Conservation (phyloP, 495 filamentous ascomycete species). For the Aspergillus wentii region DNA sequence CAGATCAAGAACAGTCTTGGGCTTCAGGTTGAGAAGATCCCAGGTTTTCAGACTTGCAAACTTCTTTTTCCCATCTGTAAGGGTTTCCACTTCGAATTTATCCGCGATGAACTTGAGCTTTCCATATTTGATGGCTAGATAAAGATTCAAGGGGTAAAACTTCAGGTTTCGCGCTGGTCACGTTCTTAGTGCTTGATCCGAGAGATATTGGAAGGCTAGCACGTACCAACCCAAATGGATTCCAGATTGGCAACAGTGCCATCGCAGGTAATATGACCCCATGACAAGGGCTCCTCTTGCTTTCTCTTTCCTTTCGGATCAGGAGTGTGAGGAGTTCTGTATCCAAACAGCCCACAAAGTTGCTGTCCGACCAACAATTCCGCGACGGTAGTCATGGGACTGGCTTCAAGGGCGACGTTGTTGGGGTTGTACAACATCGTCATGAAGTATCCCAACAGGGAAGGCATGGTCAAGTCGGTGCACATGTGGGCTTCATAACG, state of each 20-base stretch:
- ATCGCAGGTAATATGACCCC: slow-evolving; percentile 41
- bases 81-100: slow-evolving; percentile 30
- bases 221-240: slow-evolving; percentile 31
- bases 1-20: slow-evolving; percentile 31
- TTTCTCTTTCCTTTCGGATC: too few relatives aligned
- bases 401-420: slow-evolving; percentile 42
- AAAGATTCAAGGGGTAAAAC: slow-evolving; percentile 40
- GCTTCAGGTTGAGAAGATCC: slow-evolving; percentile 46
- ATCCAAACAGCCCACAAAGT: slow-evolving; percentile 41
- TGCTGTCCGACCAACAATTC: slow-evolving; percentile 40
- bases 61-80: slow-evolving; percentile 21
- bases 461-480: slow-evolving; percentile 26
- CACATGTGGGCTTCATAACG: slow-evolving; percentile 39
- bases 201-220: not conserved
- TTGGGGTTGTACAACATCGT: slow-evolving; percentile 48
- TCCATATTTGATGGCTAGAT: slow-evolving; percentile 27
- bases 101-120: slow-evolving; percentile 24
- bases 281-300: slow-evolving; percentile 11
- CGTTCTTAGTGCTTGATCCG: not conserved
- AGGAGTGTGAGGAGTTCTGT: slow-evolving; percentile 19
- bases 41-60: slow-evolving; percentile 32
- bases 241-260: slow-evolving; percentile 46
- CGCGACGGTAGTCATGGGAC: slow-evolving; percentile 32
- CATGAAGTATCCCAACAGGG: slow-evolving; percentile 38
- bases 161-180: slow-evolving; percentile 39